Evolutionary conservation across 495 filamentous ascomycete species (phyloP).

Genomic region (Podospora bellae-mahoneyi): DNA sequence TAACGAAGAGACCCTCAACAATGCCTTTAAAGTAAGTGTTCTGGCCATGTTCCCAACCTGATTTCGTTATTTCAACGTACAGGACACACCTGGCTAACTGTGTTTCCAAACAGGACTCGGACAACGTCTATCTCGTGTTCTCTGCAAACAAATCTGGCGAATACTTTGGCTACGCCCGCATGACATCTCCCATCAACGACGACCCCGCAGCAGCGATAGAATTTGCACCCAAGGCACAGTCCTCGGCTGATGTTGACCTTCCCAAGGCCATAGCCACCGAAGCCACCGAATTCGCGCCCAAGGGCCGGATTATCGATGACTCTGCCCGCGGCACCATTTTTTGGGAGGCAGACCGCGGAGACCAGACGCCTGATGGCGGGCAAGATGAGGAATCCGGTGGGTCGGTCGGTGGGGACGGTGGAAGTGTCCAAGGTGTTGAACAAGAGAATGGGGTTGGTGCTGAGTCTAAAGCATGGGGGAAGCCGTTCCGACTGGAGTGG

Average conservation of each 20-base stretch:
- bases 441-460: constrained; percentile 40
- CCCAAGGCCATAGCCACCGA: constrained; percentile 74
- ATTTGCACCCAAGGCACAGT: constrained; percentile 56
- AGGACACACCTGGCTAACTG: background rate
- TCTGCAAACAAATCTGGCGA: constrained; percentile 98
- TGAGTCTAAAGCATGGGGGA: constrained; percentile 72
- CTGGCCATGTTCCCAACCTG: background rate
- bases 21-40: constrained; percentile 68
- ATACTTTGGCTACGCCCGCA: constrained; percentile 93
- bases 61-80: background rate
- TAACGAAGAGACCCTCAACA: constrained; percentile 80
- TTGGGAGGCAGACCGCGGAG: constrained; percentile 79
- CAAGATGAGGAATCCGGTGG: constrained; percentile 37
- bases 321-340: constrained; percentile 91
- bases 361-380: constrained; percentile 34
- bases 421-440: constrained; percentile 30
- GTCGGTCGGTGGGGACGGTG: constrained; percentile 26
- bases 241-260: constrained; percentile 57
- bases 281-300: constrained; percentile 76
- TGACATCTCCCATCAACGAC: constrained; percentile 80
- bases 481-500: constrained; percentile 92
- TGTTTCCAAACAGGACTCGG: constrained; percentile 56
- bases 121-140: constrained; percentile 93
- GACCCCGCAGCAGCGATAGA: constrained; percentile 66
- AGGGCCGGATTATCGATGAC: constrained; percentile 89